Percentiles rank a stretch among this genome's conserved stretches.
These are phyloP conservation scores for Pulicaria dysenterica DNA, from an alignment of 129 eudicot genomes.

Conservation along the genomic window DNA sequence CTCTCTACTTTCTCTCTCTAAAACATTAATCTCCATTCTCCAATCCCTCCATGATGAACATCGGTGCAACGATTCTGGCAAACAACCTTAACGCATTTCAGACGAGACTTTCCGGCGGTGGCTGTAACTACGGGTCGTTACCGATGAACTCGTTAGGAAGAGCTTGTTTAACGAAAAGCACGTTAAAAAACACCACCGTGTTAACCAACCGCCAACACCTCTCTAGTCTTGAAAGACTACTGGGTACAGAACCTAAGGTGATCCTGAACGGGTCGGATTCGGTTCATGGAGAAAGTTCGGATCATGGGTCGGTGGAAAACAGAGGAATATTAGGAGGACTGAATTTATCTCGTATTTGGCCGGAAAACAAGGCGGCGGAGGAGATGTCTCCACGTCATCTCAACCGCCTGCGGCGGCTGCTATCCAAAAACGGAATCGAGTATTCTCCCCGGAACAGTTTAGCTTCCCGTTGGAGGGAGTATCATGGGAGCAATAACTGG, in stretches of 20 bases:
- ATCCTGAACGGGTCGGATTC: conserved; percentile 28
- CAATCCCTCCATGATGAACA: conserved; percentile 57
- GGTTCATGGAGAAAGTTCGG: conserved; percentile 4
- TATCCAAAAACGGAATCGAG: conserved; percentile 53
- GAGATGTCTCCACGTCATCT: conserved; percentile 84
- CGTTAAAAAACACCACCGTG: conserved; percentile 24
- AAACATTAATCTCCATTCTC: neutral
- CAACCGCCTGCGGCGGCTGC: conserved; percentile 55
- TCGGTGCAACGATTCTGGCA: conserved; percentile 65
- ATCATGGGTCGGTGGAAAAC: conserved; percentile 4
- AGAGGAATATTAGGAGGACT: conserved; percentile 53
- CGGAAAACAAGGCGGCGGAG: conserved; percentile 72
- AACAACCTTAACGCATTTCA: conserved; percentile 41
- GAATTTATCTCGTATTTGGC: conserved; percentile 63
- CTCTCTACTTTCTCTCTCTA: neutral
- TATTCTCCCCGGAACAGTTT: conserved; percentile 78
- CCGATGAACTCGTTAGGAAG: conserved; percentile 48
- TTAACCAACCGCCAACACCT: conserved; percentile 44
- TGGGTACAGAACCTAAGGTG: conserved; percentile 41
- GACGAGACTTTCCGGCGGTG: conserved; percentile 44
- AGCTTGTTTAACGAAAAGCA: conserved; percentile 20
- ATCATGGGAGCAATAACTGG: conserved; percentile 93
- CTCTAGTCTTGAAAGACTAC: conserved; percentile 63
- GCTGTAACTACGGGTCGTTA: conserved; percentile 53
- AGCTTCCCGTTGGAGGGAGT: conserved; percentile 80